Conservation (phyloP, 495 filamentous ascomycete genomes). For the Emericellopsis terricola region DNA sequence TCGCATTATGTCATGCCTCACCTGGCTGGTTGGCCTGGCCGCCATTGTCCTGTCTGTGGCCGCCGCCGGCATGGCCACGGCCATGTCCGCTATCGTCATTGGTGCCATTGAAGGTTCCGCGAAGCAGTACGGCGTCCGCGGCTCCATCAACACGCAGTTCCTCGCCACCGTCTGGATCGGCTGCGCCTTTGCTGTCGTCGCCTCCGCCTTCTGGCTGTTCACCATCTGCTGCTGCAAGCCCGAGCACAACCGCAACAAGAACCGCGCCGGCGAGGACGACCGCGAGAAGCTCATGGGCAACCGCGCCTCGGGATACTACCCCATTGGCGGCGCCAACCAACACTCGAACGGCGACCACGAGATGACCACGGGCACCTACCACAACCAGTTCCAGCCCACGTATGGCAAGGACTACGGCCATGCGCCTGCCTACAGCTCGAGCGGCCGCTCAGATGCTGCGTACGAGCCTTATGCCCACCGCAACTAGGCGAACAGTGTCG, state of each 20-base stretch:
- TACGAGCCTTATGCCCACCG: constrained; percentile 38
- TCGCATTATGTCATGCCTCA: constrained; percentile 27
- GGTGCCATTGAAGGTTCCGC: constrained; percentile 49
- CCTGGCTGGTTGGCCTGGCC: constrained; percentile 36
- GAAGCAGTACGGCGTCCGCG: constrained; percentile 46
- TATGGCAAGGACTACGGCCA: constrained; percentile 16
- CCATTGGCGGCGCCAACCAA: neutral
- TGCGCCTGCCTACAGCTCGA: constrained; percentile 10
- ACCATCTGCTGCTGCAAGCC: constrained; percentile 72
- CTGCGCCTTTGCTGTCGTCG: constrained; percentile 53
- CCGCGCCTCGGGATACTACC: constrained; percentile 15
- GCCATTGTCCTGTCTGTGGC: constrained; percentile 30
- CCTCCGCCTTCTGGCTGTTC: constrained; percentile 75
- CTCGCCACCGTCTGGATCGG: constrained; percentile 60
- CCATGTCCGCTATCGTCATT: constrained; percentile 40
- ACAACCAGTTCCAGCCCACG: constrained; percentile 3
- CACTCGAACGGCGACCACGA: constrained; percentile 14
- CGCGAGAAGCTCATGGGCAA: constrained; percentile 28
- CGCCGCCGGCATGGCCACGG: constrained; percentile 40
- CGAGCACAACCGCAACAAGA: constrained; percentile 11
- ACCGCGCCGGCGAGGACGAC: constrained; percentile 8
- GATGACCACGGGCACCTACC: constrained; percentile 9
- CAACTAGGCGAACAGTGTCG: too few species aligned
- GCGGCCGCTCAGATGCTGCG: constrained; percentile 20
- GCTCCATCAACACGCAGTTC: constrained; percentile 46